Base-by-base conservation (phyloP, 129 eudicot species). In the Cynara cardunculus region DNA sequence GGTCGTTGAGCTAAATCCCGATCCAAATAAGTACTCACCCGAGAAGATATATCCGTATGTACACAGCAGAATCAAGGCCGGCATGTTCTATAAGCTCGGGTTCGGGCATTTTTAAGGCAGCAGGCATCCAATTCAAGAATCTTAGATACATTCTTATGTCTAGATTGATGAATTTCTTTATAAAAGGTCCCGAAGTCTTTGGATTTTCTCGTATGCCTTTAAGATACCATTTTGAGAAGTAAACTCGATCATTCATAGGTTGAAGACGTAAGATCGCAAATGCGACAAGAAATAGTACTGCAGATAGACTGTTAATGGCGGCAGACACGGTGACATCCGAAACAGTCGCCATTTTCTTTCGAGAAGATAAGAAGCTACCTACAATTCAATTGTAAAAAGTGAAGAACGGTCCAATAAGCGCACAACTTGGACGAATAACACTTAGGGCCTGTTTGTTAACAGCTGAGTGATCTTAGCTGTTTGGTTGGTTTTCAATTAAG, bases 11-110 rank as follows among this genome's bases (percentile, higher is more conserved):
- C 65, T 56, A 53, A 53, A 53, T 53, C 64, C 22, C 64, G 22
- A 53, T 53, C 24, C 24, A 56, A 35, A 62, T 66, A 34, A 49
- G 13, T 78, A 89, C 91, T 75, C 25, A 95, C 99, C 99, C 99
- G 28, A 95, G 97, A 86, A 92, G 93, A 78, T 95, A 95, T 73
- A 95, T 92, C 71, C 99, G 87, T 70, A 95, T 86, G 78, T 92
- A 95, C 8, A 89, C 97, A 83, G 97, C 97, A 34, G 99, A 90
- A 84, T 95, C 99, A 71, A 95, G 99, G 41, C 99, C 99, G 1
- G 99, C 99, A 35, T 95, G 99, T 2, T 89, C 89, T 72, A 95
- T 90, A 72, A 95, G 99, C 88, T 95, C 99, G 18, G 85, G 99
- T 80, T 95, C 91, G 3, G 99, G 99, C 99, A 95, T 95, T 72